Evolutionary conservation across 768 basidiomycete species (phyloP).

Genomic region (Hydnomerulius pinastri): DNA sequence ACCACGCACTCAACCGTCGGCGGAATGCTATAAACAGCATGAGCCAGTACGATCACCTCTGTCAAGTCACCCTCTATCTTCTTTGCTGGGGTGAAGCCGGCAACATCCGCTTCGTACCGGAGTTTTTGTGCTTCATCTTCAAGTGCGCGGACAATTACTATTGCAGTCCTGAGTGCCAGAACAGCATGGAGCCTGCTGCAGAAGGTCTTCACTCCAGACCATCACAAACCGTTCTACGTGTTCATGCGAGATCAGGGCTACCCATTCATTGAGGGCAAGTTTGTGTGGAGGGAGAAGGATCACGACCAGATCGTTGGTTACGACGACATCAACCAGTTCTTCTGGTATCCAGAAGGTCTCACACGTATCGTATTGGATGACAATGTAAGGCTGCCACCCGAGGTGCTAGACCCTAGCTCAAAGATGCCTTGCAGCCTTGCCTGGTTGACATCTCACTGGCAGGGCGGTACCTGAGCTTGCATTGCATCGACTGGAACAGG

Average conservation of each 20-base stretch:
- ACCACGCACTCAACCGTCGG: conserved; percentile 93
- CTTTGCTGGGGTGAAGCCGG: conserved; percentile 99
- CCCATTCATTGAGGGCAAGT: conserved; percentile 92
- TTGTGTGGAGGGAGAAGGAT: conserved; percentile 90
- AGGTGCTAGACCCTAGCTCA: conserved; percentile 5
- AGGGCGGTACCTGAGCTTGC: conserved; percentile 91
- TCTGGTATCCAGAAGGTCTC: conserved; percentile 99
- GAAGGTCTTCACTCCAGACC: conserved; percentile 91
- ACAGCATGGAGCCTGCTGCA: conserved; percentile 86
- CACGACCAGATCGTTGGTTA: conserved; percentile 98
- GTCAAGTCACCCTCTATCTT: conserved; percentile 94
- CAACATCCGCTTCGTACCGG: conserved; percentile 95
- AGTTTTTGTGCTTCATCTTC: conserved; percentile 98
- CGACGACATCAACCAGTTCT: conserved; percentile 98
- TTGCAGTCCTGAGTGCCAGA: conserved; percentile 96
- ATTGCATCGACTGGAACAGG: conserved; percentile 88
- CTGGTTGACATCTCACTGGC: conserved; percentile 90
- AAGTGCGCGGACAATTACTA: conserved; percentile 99
- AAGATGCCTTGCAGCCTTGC: conserved; percentile 60
- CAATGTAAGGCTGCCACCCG: conserved; percentile 54
- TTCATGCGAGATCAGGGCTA: conserved; percentile 98
- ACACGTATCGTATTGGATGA: conserved; percentile 88
- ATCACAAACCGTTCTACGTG: conserved; percentile 94
- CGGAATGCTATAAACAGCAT: conserved; percentile 98
- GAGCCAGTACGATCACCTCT: conserved; percentile 97